Evolutionary conservation across 2,329 filamentous ascomycete species (phyloP).

Genomic region (Stagonosporopsis tanaceti): DNA sequence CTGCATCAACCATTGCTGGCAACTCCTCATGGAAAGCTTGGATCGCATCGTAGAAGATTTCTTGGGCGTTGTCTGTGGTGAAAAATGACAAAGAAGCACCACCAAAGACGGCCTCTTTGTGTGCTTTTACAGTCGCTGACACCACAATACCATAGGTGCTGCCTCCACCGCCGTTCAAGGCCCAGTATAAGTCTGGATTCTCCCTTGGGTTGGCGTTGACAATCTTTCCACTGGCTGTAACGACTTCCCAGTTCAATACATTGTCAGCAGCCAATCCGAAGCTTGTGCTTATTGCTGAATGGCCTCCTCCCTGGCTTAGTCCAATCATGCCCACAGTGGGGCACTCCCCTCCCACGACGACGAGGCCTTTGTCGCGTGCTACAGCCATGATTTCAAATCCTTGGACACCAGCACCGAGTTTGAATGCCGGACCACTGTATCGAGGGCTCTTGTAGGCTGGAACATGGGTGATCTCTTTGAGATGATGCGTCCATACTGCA

Average conservation of each 20-base stretch:
- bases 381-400: constrained; percentile 31
- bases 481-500: constrained; percentile 28
- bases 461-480: constrained; percentile 26
- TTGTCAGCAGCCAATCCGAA: constrained; percentile 47
- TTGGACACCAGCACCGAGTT: constrained; percentile 38
- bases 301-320: constrained; percentile 50
- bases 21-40: constrained; percentile 31
- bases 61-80: constrained; percentile 20
- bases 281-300: constrained; percentile 59
- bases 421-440: constrained; percentile 26
- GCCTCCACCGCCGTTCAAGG: constrained; percentile 38
- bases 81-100: constrained; percentile 26
- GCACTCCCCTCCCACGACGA: constrained; percentile 36
- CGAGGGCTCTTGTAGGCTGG: constrained; percentile 3
- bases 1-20: constrained; percentile 31
- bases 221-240: constrained; percentile 30
- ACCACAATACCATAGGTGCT: constrained; percentile 38
- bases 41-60: constrained; percentile 28
- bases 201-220: constrained; percentile 27
- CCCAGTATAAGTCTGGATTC: constrained; percentile 41
- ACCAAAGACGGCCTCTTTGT: constrained; percentile 27
- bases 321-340: constrained; percentile 57
- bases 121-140: constrained; percentile 31
- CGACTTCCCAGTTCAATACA: constrained; percentile 32
- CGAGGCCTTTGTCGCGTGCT: constrained; percentile 26